Base-by-base conservation (phyloP, 768 basidiomycete genomes). In the Hygrophoropsis aurantiaca region DNA sequence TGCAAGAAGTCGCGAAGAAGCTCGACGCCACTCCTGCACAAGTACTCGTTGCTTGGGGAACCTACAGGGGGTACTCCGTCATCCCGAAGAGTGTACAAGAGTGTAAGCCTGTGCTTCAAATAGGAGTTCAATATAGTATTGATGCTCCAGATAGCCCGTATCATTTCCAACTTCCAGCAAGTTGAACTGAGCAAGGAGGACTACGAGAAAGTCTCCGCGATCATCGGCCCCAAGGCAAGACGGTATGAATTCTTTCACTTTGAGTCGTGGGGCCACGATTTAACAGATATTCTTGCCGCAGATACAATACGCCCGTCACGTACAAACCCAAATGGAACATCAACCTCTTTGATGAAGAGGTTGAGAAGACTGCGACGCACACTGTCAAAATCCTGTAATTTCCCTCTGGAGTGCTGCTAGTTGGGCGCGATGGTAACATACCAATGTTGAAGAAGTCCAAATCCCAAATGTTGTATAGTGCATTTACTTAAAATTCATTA, bases 71-170 rank as follows among this genome's bases (percentile, higher is more conserved):
- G 11, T 85, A 82, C 65, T 83, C 82, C 8, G 85, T 93, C 51
- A 90, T 93, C 57, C 91, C 91, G 15, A 93, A 94, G 77, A 83
- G 81, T 46, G 87, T 90, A 21, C 73, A 84, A 47, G 73, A 84
- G 58, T 67, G 75, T 78, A 32, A 16, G 62, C 46, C 20, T 44
- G n/a, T 13, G 47, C 34, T 4, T 21, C 11, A n/a, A 19, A 27
- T 11, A 4, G n/a, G 15, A n/a, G 30, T 34, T 34, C 19, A 20
- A 37, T 25, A 20, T 44, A 15, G 43, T 35, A 11, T 21, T 11
- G 13, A n/a, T 2, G 15, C 20, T 9, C 4, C 7, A 36, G 42
- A 33, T 50, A 74, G 79, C 72, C 3, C 85, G 87, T 33, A 85
- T 90, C 67, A 61, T 73, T 43, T 83, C 82, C 51, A 91, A 93